phyloP scores from a whole-genome alignment of 805 yeast species.

The Sungouiella thailandica region DNA sequence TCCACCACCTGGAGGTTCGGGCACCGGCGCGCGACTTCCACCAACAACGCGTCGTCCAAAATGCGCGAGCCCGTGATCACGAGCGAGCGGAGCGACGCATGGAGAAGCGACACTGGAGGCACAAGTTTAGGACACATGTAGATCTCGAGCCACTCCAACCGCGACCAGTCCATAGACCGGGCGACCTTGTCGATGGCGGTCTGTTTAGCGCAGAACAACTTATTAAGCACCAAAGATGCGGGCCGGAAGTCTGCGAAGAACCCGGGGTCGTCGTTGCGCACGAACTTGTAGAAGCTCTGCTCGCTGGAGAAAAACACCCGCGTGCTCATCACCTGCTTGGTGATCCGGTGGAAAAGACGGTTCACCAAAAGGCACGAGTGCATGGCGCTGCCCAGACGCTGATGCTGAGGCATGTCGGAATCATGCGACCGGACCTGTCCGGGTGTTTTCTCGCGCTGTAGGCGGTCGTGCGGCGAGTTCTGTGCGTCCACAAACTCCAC shows the following conservation, averaged over 20 bases:
- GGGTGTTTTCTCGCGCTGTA: constrained; percentile 62
- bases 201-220: constrained; percentile 52
- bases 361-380: constrained; percentile 66
- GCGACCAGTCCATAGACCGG: constrained; percentile 36
- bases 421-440: neutral
- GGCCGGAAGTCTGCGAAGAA: constrained; percentile 16
- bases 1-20: constrained; percentile 64
- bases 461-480: constrained; percentile 31
- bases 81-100: constrained; percentile 33
- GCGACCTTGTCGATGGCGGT: constrained; percentile 47
- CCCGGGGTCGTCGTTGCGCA: constrained; percentile 1
- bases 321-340: constrained; percentile 51
- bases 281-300: constrained; percentile 38
- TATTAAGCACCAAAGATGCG: constrained; percentile 59
- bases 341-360: constrained; percentile 55
- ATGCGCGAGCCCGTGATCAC: constrained; percentile 68
- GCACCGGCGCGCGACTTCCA: constrained; percentile 47
- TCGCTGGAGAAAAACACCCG: constrained; percentile 52
- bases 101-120: constrained; percentile 42
- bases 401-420: neutral
- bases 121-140: constrained; percentile 73
- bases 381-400: constrained; percentile 23
- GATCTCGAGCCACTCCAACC: constrained; percentile 66
- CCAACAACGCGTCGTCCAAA: constrained; percentile 57
- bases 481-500: constrained; percentile 56